Evolutionary conservation across 352 stramenopile species (phyloP).

Genomic region (Aphanomyces astaci): DNA sequence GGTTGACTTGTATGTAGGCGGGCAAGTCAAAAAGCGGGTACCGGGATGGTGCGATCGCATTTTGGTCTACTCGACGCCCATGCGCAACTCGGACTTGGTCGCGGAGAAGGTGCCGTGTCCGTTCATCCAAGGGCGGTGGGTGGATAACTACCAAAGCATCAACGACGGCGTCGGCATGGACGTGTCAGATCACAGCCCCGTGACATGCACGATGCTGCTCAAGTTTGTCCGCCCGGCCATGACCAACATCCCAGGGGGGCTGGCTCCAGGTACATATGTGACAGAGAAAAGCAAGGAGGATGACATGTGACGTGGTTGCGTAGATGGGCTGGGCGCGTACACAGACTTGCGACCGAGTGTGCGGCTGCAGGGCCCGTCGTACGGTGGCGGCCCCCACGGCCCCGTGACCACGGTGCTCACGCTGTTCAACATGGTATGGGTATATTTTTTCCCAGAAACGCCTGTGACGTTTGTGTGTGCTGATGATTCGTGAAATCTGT

Average conservation of each 20-base stretch:
- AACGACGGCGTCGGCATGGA: slow-evolving; percentile 78
- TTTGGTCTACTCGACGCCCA: slow-evolving; percentile 68
- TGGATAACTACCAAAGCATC: slow-evolving; percentile 77
- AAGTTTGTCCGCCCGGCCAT: slow-evolving; percentile 34
- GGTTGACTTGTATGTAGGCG: slow-evolving; percentile 26
- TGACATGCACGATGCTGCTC: slow-evolving; percentile 67
- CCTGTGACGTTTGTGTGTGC: background rate
- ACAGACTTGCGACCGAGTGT: background rate
- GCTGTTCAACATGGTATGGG: slow-evolving; percentile 5
- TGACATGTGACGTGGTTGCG: background rate
- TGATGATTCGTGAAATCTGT: too few relatives aligned
- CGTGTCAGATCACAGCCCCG: slow-evolving; percentile 74
- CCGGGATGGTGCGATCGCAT: slow-evolving; percentile 84
- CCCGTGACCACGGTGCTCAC: slow-evolving; percentile 12
- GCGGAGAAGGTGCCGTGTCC: slow-evolving; percentile 67
- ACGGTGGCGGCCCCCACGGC: background rate
- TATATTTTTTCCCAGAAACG: background rate
- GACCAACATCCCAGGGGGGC: background rate
- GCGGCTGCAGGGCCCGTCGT: slow-evolving; percentile 11
- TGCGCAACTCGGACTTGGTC: slow-evolving; percentile 69
- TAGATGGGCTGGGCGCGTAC: slow-evolving; percentile 5
- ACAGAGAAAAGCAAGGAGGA: too few relatives aligned
- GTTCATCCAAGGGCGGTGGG: slow-evolving; percentile 35
- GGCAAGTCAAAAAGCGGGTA: slow-evolving; percentile 84
- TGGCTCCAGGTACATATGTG: too few relatives aligned